phyloP scores from a whole-genome alignment of 1,284 basidiomycete genomes.

The Austroboletus niveus region DNA sequence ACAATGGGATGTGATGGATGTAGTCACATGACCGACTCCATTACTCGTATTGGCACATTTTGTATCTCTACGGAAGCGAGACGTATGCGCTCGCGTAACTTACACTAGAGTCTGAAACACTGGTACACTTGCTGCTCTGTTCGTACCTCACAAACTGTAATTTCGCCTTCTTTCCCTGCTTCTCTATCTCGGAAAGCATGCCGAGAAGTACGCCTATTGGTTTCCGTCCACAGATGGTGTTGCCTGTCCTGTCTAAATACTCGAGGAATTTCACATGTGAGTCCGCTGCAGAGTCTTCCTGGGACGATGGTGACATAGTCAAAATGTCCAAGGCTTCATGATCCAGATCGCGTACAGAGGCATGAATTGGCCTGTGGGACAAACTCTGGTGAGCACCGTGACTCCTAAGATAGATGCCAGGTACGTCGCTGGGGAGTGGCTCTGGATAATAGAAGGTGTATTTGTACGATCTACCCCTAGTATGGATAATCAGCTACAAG shows the following conservation, averaged over 20 bases:
- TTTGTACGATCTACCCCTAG: conserved; percentile 85
- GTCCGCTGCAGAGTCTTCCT: conserved; percentile 35
- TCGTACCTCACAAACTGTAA: conserved; percentile 87
- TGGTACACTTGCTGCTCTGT: conserved; percentile 81
- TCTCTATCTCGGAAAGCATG: conserved; percentile 65
- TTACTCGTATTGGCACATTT: conserved; percentile 4
- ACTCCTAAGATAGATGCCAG: conserved; percentile 53
- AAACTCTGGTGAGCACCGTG: conserved; percentile 40
- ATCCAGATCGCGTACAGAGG: conserved; percentile 76
- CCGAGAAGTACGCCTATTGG: conserved; percentile 92
- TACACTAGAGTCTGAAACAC: conserved; percentile 81
- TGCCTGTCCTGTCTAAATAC: conserved; percentile 83
- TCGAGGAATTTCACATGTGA: conserved; percentile 67
- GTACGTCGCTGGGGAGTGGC: conserved; percentile 49
- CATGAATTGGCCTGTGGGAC: conserved; percentile 54
- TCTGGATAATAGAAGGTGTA: conserved; percentile 90
- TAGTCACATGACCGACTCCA: no score
- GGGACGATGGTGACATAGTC: conserved; percentile 48
- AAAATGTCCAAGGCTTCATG: conserved; percentile 77
- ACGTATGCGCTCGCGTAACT: conserved; percentile 93
- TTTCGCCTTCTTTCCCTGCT: conserved; percentile 38
- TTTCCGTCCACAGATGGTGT: conserved; percentile 96
- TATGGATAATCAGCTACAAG: conserved; percentile 2
- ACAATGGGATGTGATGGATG: no score
- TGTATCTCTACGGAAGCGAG: conserved; percentile 37